Evolutionary conservation across 2,329 filamentous ascomycete species (phyloP), one percentile per base, ranked within the genome.

Genomic region (Microsporum canis): DNA sequence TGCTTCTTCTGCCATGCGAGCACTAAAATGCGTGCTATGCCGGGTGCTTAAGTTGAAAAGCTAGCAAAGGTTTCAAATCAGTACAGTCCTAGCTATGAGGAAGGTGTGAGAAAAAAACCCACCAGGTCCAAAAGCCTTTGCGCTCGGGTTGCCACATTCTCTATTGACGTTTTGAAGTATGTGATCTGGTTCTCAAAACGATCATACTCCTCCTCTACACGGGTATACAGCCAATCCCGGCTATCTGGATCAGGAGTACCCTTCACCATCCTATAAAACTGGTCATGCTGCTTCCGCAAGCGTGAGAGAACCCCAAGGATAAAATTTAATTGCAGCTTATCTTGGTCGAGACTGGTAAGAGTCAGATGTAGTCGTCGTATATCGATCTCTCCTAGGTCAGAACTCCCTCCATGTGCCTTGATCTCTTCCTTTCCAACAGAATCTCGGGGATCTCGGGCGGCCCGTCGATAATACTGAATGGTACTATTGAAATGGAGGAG

Each of bases 1-100:
- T 1, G 67, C 60, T n/a, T 66, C 66, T 5, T 61, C 61, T 1
- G 67, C 65, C 36, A 62, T 62, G 1, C 58, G 49, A 10, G 57
- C 49, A 43, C 58, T 62, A 2, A 58, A 62, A 43, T 57, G 29
- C 5, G 58, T 60, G 41, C 61, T 62, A 29, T 57, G 51, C 23
- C 58, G 57, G 33, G 61, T 62, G 43, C 61, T 62, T 14, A 60
- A 57, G 27, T 62, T 62, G 51, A 62, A 60, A 10, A 60, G 58
- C 61, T 62, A 49, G 17, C n/a, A 12, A 41, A 7, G 3, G 12
- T 43, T 6, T 10, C 7, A 3, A 3, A 12, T 51, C 12, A 60
- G 38, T 10, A 10, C 39, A 57, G 17, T 36, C 6, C 3, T 41
- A 7, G n/a, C 12, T 12, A 12, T 36, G 51, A 6, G 5, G 7